Percentiles rank a stretch among this genome's conserved stretches.
These are phyloP conservation scores for Calocera viscosa DNA, from an alignment of 768 basidiomycete species.

Conservation along the genomic window DNA sequence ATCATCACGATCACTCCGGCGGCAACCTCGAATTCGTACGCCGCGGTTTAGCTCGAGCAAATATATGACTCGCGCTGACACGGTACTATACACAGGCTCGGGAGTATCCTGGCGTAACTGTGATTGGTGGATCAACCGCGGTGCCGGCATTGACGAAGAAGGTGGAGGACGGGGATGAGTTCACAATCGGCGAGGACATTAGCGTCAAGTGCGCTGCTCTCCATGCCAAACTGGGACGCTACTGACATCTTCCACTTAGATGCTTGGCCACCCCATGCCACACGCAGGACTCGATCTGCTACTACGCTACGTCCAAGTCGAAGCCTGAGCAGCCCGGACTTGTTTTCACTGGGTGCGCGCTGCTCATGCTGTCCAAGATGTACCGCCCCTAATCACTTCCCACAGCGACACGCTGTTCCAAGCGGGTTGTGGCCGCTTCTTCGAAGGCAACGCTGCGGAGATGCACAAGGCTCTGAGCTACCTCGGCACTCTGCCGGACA, in stretches of 20 bases:
- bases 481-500: constrained; percentile 60
- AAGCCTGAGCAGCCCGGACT: constrained; percentile 44
- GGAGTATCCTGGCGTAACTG: constrained; percentile 39
- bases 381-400: not conserved
- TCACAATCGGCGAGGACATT: constrained; percentile 42
- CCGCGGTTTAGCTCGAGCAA: constrained; percentile 14
- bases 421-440: constrained; percentile 84
- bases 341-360: constrained; percentile 70
- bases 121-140: constrained; percentile 72
- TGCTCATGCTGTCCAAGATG: not conserved
- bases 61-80: not conserved
- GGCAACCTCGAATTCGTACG: constrained; percentile 42
- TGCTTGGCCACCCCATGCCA: constrained; percentile 86
- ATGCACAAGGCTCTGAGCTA: constrained; percentile 69
- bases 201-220: constrained; percentile 30
- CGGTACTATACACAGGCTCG: constrained; percentile 27
- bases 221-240: constrained; percentile 33
- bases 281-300: constrained; percentile 94
- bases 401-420: constrained; percentile 70
- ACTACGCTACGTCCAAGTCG: constrained; percentile 49
- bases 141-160: constrained; percentile 54
- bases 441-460: constrained; percentile 66
- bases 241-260: constrained; percentile 28
- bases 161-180: constrained; percentile 71
- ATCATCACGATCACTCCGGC: constrained; percentile 80